Conservation (phyloP, 768 basidiomycete genomes). For the Hygrophorus russula region DNA sequence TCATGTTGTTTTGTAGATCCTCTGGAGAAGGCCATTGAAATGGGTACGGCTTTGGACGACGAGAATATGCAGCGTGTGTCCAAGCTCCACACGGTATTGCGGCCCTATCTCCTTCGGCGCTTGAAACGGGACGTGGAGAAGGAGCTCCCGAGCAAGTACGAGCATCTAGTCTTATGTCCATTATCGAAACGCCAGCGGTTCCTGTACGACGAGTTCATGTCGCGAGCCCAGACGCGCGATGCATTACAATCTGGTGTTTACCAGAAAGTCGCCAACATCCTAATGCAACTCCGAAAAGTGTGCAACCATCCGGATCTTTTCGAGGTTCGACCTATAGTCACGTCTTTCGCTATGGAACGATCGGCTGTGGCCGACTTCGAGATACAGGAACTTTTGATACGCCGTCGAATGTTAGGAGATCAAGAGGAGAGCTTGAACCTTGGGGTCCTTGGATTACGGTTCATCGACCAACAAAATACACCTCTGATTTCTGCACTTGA, state of each 20-base stretch:
- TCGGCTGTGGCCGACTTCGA: constrained; percentile 72
- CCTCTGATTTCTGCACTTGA: constrained; percentile 43
- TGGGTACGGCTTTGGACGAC: constrained; percentile 63
- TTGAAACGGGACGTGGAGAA: constrained; percentile 97
- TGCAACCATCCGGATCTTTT: constrained; percentile 93
- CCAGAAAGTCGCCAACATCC: constrained; percentile 84
- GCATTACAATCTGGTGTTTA: constrained; percentile 80
- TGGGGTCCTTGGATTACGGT: constrained; percentile 52
- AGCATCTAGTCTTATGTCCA: constrained; percentile 81
- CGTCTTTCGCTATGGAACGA: constrained; percentile 62
- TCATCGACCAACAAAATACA: constrained; percentile 43
- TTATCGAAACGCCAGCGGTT: constrained; percentile 91
- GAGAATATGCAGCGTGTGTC: constrained; percentile 77
- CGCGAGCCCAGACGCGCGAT: constrained; percentile 70
- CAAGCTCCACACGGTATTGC: constrained; percentile 89
- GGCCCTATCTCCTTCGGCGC: constrained; percentile 92
- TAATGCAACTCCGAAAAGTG: constrained; percentile 97
- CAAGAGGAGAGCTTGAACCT: constrained; percentile 44
- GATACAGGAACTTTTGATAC: constrained; percentile 80
- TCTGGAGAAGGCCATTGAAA: constrained; percentile 88
- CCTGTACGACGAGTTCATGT: constrained; percentile 95
- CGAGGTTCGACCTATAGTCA: constrained; percentile 77
- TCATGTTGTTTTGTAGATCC: constrained; percentile 45
- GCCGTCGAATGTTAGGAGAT: constrained; percentile 56
- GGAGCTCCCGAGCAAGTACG: constrained; percentile 87